Percentiles rank a stretch among this genome's conserved stretches.
Conservation (phyloP, 2,329 filamentous ascomycete species). For the Stemphylium lycopersici region DNA sequence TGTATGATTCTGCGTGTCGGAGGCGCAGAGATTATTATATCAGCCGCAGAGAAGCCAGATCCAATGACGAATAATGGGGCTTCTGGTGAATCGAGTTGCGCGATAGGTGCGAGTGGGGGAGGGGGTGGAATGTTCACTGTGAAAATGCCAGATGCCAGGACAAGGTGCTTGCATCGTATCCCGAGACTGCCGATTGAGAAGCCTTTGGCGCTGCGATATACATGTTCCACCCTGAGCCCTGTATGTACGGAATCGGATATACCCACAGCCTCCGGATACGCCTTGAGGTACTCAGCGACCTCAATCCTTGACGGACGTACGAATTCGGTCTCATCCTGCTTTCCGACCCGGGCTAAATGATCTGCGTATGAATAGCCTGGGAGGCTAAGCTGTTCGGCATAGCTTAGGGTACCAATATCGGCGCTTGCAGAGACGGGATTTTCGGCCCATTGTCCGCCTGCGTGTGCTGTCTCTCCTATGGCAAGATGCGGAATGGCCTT, state of each 20-base stretch:
- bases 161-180: slow-evolving; percentile 61
- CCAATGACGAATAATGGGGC: slow-evolving; percentile 62
- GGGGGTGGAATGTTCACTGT: slow-evolving; percentile 60
- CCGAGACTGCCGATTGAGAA: slow-evolving; percentile 60
- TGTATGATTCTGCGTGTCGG: slow-evolving; percentile 62
- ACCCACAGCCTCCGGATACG: slow-evolving; percentile 60
- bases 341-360: slow-evolving; percentile 54
- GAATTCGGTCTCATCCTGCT: slow-evolving; percentile 54
- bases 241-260: slow-evolving; percentile 58
- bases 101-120: slow-evolving; percentile 56
- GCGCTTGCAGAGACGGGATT: slow-evolving; percentile 59
- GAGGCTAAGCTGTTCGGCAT: slow-evolving; percentile 66
- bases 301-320: slow-evolving; percentile 61
- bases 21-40: slow-evolving; percentile 63
- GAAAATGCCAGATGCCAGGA: slow-evolving; percentile 66
- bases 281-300: slow-evolving; percentile 61
- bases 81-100: slow-evolving; percentile 30
- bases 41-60: slow-evolving; percentile 67
- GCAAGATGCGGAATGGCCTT: slow-evolving; percentile 61
- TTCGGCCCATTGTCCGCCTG: slow-evolving; percentile 67
- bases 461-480: slow-evolving; percentile 57
- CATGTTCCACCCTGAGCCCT: slow-evolving; percentile 49
- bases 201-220: slow-evolving; percentile 54
- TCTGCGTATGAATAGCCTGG: slow-evolving; percentile 64
- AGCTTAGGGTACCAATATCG: slow-evolving; percentile 65